Base-by-base conservation (phyloP, 23 red algal species). In the Cyanidium caldarium region DNA sequence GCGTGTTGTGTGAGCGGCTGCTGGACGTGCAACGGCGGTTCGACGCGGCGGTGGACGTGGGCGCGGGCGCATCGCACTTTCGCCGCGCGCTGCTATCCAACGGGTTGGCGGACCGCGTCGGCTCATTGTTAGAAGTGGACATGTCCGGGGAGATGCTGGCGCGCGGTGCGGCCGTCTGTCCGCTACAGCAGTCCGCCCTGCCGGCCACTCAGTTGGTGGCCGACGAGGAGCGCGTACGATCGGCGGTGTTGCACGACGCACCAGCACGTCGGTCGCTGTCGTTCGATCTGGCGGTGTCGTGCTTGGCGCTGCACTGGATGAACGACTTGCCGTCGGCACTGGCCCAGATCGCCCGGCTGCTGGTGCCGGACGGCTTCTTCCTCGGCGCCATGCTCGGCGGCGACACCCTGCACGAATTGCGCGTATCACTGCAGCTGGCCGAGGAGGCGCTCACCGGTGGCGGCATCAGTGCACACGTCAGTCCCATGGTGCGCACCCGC, bases 351-450 rank as follows among this genome's bases (percentile, higher is more conserved):
- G 35, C 44, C 34, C 17, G 33, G 31, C 40, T 75, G 26, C 80
- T 96, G 28, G 67, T 67, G n/a, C 74, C 84, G 0, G 91, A 87
- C 72, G 91, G 91, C 13, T 33, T 96, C 39, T 85, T 96, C 34
- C 34, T 96, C 2, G 91, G 68, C 31, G 76, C 84, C 15, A 68
- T 96, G 79, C 65, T 80, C 30, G 91, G 91, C 77, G 91, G 91
- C 33, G 84, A 88, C 3, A 85, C 80, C 28, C 65, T 96, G 33
- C 68, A 82, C 33, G 83, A 96, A 57, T 77, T 96, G 15, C 72
- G 91, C 10, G 68, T 85, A 14, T 79, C 65, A 13, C 26, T 96
- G 67, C 91, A 96, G 42, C 73, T 88, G 38, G 83, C 91, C 0
- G 91, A 96, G 70, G 83, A 88, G 38, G 65, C 86, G 65, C 33